These are phyloP conservation scores for Trichoderma semiorbis DNA, from an alignment of 2,329 filamentous ascomycete species.

Conservation along the genomic window DNA sequence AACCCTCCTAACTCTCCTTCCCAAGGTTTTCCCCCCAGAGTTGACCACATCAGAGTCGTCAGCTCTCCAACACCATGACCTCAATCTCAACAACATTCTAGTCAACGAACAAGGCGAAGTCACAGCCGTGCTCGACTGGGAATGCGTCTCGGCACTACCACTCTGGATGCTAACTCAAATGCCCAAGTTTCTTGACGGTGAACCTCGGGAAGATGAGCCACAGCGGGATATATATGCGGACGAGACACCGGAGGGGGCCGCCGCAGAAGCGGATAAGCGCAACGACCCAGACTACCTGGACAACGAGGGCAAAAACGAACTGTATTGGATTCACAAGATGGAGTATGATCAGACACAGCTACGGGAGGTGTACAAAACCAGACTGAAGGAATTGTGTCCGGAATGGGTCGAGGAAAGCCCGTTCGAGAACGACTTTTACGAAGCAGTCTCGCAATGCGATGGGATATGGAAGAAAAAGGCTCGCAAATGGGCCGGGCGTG, in stretches of 20 bases:
- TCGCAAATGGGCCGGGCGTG: background rate
- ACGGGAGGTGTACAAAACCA: background rate
- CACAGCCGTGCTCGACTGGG: background rate
- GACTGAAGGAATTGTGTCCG: background rate
- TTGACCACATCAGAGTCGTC: background rate
- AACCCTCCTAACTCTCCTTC: background rate
- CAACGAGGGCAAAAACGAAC: background rate
- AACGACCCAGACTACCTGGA: background rate
- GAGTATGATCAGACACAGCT: background rate
- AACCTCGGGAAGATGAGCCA: background rate
- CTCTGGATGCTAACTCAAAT: background rate
- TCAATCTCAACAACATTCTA: background rate
- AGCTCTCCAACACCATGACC: background rate
- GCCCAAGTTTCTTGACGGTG: background rate
- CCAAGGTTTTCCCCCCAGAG: background rate
- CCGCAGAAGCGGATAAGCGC: background rate
- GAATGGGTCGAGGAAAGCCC: background rate
- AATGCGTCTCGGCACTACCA: background rate
- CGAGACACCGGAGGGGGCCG: background rate
- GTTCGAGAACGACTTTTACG: background rate
- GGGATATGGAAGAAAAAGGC: background rate
- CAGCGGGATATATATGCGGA: background rate
- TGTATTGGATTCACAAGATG: background rate
- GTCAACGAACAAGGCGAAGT: background rate
- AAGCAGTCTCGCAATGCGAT: background rate